These are phyloP conservation scores for Stagonosporopsis chrysanthemi DNA, from an alignment of 2,329 filamentous ascomycete genomes.

Conservation along the genomic window DNA sequence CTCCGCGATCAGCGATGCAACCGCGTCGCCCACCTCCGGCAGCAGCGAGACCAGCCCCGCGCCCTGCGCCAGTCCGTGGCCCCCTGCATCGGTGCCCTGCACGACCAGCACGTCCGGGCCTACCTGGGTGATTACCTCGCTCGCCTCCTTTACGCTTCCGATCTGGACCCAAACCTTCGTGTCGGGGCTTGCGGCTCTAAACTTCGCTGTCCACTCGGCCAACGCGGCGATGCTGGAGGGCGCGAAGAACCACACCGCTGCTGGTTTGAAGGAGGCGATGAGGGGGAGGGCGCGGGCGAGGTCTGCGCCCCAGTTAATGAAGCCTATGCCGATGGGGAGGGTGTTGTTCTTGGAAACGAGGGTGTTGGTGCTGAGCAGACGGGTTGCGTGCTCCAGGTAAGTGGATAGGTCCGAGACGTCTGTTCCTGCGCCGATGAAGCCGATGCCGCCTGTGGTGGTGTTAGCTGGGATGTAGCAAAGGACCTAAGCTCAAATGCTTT, in stretches of 20 bases:
- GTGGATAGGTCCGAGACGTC: constrained; percentile 47
- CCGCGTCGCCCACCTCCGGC: constrained; percentile 62
- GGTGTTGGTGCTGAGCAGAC: constrained; percentile 29
- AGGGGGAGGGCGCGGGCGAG: constrained; percentile 60
- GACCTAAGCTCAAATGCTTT: not conserved
- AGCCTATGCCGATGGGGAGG: constrained; percentile 66
- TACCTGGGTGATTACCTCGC: constrained; percentile 58
- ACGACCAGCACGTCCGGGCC: constrained; percentile 66
- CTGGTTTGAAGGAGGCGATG: constrained; percentile 61
- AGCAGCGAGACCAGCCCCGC: constrained; percentile 65
- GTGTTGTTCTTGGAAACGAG: constrained; percentile 1
- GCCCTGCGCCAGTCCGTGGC: constrained; percentile 66
- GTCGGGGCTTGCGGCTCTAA: constrained; percentile 41
- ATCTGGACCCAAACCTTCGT: constrained; percentile 68
- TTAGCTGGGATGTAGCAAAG: not conserved
- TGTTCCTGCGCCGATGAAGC: constrained; percentile 56
- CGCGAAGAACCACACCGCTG: constrained; percentile 73
- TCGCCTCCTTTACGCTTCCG: constrained; percentile 65
- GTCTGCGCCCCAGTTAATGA: constrained; percentile 61
- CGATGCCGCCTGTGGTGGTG: constrained; percentile 51
- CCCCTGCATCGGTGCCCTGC: constrained; percentile 70
- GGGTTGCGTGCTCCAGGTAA: constrained; percentile 37
- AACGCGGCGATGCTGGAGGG: constrained; percentile 55
- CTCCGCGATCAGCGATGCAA: constrained; percentile 42
- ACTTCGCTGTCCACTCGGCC: constrained; percentile 41